phyloP scores from a whole-genome alignment of 345 rosid genomes.

The Hirschfeldia incana region DNA sequence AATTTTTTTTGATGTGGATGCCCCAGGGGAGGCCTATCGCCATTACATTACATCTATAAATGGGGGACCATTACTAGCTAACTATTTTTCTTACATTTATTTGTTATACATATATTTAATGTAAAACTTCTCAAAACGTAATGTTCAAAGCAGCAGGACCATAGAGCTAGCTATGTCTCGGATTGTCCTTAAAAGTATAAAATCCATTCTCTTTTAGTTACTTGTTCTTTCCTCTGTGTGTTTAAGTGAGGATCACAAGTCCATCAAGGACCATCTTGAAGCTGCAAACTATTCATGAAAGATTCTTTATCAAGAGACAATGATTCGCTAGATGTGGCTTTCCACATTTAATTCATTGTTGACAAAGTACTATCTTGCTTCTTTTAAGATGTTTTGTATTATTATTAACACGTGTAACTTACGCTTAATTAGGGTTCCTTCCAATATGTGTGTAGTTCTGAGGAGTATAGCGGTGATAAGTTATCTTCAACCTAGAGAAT shows the following conservation, averaged over 20 bases:
- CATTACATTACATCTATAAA: constrained; percentile 25
- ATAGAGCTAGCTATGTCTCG: constrained; percentile 34
- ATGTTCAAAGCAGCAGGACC: constrained; percentile 41
- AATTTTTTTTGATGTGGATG: constrained; percentile 38
- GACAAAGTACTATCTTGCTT: constrained; percentile 34
- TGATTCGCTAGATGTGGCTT: constrained; percentile 44
- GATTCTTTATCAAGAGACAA: constrained; percentile 42
- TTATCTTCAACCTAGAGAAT: background rate
- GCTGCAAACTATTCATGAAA: constrained; percentile 41
- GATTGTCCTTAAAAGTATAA: constrained; percentile 40
- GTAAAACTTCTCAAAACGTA: constrained; percentile 41
- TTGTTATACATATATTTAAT: constrained; percentile 28
- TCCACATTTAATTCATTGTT: constrained; percentile 36
- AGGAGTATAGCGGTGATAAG: background rate
- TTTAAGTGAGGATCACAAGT: constrained; percentile 42
- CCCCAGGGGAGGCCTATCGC: constrained; percentile 40
- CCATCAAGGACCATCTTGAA: constrained; percentile 41
- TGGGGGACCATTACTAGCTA: constrained; percentile 58
- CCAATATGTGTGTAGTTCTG: background rate
- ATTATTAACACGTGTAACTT: background rate
- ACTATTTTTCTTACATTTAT: constrained; percentile 20
- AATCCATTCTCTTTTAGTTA: constrained; percentile 39
- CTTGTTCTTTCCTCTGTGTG: constrained; percentile 41
- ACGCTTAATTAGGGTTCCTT: background rate
- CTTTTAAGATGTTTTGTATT: constrained; percentile 2